A percentile compares a stretch with the other conserved stretches of the same genome.
phyloP scores from a whole-genome alignment of 2,329 filamentous ascomycete genomes.

The Ascochyta lentis region DNA sequence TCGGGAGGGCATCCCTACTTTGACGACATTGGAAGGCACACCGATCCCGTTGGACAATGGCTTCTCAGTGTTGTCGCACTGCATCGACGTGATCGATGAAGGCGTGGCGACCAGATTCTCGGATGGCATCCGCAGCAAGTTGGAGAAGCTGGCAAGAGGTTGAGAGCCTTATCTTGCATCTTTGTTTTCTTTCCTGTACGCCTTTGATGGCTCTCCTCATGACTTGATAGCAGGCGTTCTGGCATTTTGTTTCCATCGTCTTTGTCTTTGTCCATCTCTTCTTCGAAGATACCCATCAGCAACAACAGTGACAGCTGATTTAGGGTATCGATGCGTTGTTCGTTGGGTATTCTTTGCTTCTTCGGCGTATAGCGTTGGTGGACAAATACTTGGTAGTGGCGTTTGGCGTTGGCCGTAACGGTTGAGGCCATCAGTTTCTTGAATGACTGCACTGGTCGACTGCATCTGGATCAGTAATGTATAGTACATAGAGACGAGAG shows the following conservation, averaged over 20 bases:
- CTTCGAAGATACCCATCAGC: conserved; percentile 23
- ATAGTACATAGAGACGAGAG: conserved; percentile 33
- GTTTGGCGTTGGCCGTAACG: conserved; percentile 13
- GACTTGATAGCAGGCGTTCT: conserved; percentile 16
- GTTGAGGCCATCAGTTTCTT: conserved; percentile 10
- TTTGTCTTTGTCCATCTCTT: conserved; percentile 21
- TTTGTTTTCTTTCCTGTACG: conserved; percentile 9
- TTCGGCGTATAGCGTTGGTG: conserved; percentile 18
- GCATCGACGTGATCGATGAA: conserved; percentile 61
- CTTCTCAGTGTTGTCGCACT: conserved; percentile 58
- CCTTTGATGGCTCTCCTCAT: neutral
- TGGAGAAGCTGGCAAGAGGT: conserved; percentile 54
- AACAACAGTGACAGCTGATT: conserved; percentile 24
- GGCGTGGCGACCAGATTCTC: conserved; percentile 60
- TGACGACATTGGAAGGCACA: conserved; percentile 59
- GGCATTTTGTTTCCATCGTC: conserved; percentile 7
- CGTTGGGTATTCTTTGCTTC: neutral
- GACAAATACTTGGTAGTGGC: conserved; percentile 2
- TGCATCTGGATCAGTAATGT: conserved; percentile 35
- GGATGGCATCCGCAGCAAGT: conserved; percentile 62
- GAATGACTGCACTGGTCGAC: conserved; percentile 12
- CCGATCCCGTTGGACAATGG: conserved; percentile 56
- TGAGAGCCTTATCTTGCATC: conserved; percentile 1
- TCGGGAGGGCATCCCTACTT: conserved; percentile 59
- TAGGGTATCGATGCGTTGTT: conserved; percentile 13